A percentile compares a stretch with the other conserved stretches of the same genome.
Conservation (phyloP, 176 grass and related monocot genomes). For the Oryza glaberrima region DNA sequence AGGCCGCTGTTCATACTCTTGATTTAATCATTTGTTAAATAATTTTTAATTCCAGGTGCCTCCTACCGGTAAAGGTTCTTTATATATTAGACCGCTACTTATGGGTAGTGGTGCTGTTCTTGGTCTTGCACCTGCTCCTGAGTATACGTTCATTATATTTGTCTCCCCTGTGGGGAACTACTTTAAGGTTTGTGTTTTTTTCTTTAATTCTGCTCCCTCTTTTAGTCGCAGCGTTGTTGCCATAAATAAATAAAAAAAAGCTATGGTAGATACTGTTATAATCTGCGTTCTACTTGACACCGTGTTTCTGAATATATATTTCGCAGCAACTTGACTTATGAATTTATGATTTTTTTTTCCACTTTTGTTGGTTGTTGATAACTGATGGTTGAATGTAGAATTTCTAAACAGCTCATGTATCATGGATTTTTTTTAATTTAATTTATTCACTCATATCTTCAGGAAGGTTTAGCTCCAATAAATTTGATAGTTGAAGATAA, state of each 20-base stretch:
- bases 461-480: slow-evolving; percentile 97
- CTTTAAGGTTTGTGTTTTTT: slow-evolving; percentile 72
- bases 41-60: slow-evolving; percentile 70
- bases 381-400: not conserved
- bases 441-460: slow-evolving; percentile 25
- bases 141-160: slow-evolving; percentile 95
- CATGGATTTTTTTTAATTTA: not conserved
- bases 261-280: slow-evolving; percentile 6
- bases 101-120: slow-evolving; percentile 90
- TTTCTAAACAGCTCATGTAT: not conserved
- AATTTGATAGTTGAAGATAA: slow-evolving; percentile 91
- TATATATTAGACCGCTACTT: slow-evolving; percentile 90
- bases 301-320: not conserved
- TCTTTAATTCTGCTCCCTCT: slow-evolving; percentile 6
- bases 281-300: not conserved
- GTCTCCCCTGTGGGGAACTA: slow-evolving; percentile 97
- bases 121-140: slow-evolving; percentile 86
- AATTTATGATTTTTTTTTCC: not conserved
- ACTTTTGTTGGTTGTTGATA: slow-evolving; percentile 13
- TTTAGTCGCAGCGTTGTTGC: not conserved
- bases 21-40: slow-evolving; percentile 31
- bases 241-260: slow-evolving; percentile 13
- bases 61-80: slow-evolving; percentile 87
- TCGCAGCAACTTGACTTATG: slow-evolving; percentile 11
- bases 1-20: slow-evolving; percentile 18